phyloP scores from a whole-genome alignment of 2,329 filamentous ascomycete species.

The Fusarium sp. region DNA sequence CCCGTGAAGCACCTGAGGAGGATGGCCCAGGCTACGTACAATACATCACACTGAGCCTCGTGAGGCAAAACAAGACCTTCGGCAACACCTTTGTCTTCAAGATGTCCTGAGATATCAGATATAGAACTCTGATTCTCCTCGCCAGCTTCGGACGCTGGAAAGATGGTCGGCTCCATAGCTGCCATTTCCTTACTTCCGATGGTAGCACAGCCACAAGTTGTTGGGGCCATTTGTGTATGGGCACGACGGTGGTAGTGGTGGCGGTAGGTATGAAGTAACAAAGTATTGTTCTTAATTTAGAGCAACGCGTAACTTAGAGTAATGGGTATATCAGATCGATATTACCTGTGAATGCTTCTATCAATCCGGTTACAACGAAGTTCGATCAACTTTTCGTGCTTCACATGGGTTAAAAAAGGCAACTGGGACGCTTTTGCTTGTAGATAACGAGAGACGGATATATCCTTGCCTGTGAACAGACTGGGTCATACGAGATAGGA shows the following conservation, averaged over 20 bases:
- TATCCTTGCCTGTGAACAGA: conserved; percentile 9
- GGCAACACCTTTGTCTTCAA: background rate
- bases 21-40: conserved; percentile 31
- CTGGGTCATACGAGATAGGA: background rate
- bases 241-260: background rate
- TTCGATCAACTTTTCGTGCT: background rate
- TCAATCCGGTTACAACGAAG: background rate
- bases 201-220: conserved; percentile 16
- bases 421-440: background rate
- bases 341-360: background rate
- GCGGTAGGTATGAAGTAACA: background rate
- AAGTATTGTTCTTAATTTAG: background rate
- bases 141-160: conserved; percentile 35
- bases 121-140: conserved; percentile 16
- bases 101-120: background rate
- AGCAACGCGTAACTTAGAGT: background rate
- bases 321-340: background rate
- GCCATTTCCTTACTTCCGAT: background rate
- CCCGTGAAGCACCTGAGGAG: conserved; percentile 40
- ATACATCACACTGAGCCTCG: conserved; percentile 1
- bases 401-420: background rate
- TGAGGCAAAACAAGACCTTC: background rate
- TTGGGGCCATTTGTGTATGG: conserved; percentile 12
- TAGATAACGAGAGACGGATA: conserved; percentile 23
- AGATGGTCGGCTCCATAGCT: conserved; percentile 35